A percentile compares a stretch with the other conserved stretches of the same genome.
These are phyloP conservation scores for Aspergillus hancockii DNA, from an alignment of 495 filamentous ascomycete species.

Conservation along the genomic window DNA sequence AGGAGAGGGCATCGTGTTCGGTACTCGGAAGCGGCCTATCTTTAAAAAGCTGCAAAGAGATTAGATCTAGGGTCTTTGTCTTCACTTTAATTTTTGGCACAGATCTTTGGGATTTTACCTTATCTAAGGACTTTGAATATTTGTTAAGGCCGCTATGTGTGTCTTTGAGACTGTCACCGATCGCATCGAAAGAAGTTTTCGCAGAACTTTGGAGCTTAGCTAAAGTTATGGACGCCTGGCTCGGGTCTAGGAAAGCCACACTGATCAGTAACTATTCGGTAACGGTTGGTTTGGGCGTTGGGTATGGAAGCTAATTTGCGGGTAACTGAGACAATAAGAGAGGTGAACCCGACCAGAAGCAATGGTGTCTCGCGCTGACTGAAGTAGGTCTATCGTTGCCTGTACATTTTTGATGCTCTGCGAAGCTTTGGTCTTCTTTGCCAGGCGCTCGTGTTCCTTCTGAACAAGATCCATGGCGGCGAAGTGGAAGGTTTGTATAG, in stretches of 20 bases:
- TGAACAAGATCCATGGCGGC: conserved; percentile 69
- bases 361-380: conserved; percentile 68
- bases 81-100: background rate
- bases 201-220: conserved; percentile 83
- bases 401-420: conserved; percentile 75
- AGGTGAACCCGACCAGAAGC: conserved; percentile 55
- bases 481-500: conserved; percentile 14
- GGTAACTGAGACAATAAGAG: conserved; percentile 8
- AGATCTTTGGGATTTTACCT: conserved; percentile 44
- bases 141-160: conserved; percentile 75
- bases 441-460: conserved; percentile 71
- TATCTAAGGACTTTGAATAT: conserved; percentile 81
- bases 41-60: conserved; percentile 67
- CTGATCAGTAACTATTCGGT: conserved; percentile 15
- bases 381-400: conserved; percentile 72
- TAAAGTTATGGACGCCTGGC: conserved; percentile 66
- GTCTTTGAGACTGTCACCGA: conserved; percentile 78
- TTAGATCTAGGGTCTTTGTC: background rate
- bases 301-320: conserved; percentile 4
- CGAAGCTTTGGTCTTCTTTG: conserved; percentile 66
- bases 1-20: conserved; percentile 79
- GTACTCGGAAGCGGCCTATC: conserved; percentile 70
- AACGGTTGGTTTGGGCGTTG: background rate
- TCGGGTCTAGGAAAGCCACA: conserved; percentile 56
- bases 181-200: conserved; percentile 71